Evolutionary conservation across 163 green algal species (phyloP).

Genomic region (Picocystis sp.): DNA sequence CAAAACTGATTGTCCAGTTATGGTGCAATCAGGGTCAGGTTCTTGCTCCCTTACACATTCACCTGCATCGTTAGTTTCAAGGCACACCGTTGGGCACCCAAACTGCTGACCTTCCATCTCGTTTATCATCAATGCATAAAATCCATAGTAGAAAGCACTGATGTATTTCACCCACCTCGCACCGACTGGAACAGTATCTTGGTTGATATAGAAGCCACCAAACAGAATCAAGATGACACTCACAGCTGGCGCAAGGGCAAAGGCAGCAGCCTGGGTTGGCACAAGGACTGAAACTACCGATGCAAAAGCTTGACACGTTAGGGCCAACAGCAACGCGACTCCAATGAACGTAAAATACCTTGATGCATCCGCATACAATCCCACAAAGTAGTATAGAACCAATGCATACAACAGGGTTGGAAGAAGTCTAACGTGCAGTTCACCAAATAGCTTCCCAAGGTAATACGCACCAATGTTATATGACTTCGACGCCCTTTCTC

Average conservation of each 20-base stretch:
- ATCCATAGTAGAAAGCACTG: conserved; percentile 29
- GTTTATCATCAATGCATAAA: conserved; percentile 25
- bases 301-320: conserved; percentile 8
- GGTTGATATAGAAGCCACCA: conserved; percentile 19
- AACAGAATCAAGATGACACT: conserved; percentile 27
- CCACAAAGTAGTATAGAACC: conserved; percentile 31
- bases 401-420: conserved; percentile 14
- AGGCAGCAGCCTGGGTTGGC: conserved; percentile 11
- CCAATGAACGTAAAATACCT: conserved; percentile 28
- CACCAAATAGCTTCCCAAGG: conserved; percentile 23
- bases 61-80: too few relatives aligned
- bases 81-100: too few relatives aligned
- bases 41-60: too few relatives aligned
- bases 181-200: conserved; percentile 18
- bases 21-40: too few relatives aligned
- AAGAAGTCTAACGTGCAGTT: conserved; percentile 24
- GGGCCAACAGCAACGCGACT: conserved; percentile 9
- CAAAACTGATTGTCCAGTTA: too few relatives aligned
- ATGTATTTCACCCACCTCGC: conserved; percentile 32
- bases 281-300: conserved; percentile 15
- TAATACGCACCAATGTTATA: conserved; percentile 31
- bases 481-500: conserved; percentile 20
- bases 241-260: conserved; percentile 18
- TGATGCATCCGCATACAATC: conserved; percentile 12
- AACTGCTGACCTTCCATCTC: conserved; percentile 7